These are phyloP conservation scores for Microsporum canis DNA, from an alignment of 2,329 filamentous ascomycete genomes.

Conservation along the genomic window DNA sequence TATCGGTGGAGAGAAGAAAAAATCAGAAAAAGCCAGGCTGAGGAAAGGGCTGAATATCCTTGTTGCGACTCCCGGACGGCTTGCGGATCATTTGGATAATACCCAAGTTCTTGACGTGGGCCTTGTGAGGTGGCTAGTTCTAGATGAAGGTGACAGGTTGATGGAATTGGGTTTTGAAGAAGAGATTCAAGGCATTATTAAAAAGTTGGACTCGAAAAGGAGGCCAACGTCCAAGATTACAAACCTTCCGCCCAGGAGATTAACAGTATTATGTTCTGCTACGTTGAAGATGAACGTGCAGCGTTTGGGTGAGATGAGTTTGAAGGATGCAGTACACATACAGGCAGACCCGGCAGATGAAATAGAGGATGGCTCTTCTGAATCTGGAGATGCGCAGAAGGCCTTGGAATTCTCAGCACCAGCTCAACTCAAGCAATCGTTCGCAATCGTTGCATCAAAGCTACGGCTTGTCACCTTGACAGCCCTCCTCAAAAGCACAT, in stretches of 20 bases:
- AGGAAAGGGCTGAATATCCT: constrained; percentile 92
- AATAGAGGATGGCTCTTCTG: constrained; percentile 38
- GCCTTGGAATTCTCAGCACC: constrained; percentile 64
- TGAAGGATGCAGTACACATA: constrained; percentile 85
- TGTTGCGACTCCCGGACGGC: constrained; percentile 81
- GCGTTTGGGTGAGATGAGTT: constrained; percentile 81
- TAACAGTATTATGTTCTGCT: constrained; percentile 87
- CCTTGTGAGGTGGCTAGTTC: constrained; percentile 81
- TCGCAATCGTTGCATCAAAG: constrained; percentile 78
- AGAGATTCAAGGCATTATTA: constrained; percentile 77
- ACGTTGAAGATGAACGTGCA: constrained; percentile 98
- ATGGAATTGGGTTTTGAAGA: constrained; percentile 98
- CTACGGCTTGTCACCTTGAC: constrained; percentile 79
- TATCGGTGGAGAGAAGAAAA: constrained; percentile 60
- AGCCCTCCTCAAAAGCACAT: constrained; percentile 72
- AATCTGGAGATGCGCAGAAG: constrained; percentile 35
- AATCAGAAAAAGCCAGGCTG: constrained; percentile 82
- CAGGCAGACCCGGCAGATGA: constrained; percentile 53
- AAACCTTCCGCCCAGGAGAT: constrained; percentile 57
- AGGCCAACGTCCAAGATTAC: constrained; percentile 49
- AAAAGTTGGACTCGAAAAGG: constrained; percentile 58
- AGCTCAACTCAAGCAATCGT: constrained; percentile 86
- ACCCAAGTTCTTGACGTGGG: constrained; percentile 81
- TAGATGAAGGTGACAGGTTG: constrained; percentile 93
- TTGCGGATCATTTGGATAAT: constrained; percentile 85